These are phyloP conservation scores for Picea mariana DNA, from an alignment of 83 land plant species.

Conservation along the genomic window DNA sequence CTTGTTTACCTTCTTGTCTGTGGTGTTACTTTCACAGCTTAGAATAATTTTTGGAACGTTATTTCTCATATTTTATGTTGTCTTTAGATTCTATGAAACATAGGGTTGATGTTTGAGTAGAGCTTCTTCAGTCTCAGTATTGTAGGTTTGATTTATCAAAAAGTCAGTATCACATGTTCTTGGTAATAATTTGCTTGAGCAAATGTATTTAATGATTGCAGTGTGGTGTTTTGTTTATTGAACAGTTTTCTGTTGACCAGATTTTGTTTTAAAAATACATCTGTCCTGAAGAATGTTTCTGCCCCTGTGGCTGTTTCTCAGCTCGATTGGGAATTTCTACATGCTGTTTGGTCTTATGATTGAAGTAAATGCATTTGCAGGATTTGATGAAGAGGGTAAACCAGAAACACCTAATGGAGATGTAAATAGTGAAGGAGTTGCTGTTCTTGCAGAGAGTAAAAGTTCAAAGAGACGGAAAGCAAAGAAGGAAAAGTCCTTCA, in stretches of 20 bases:
- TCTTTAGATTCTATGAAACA: neutral
- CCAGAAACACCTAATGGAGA: constrained; percentile 37
- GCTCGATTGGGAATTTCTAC: too few species aligned
- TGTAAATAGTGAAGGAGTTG: constrained; percentile 37
- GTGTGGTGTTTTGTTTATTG: neutral
- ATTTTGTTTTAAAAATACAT: too few species aligned
- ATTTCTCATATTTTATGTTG: neutral
- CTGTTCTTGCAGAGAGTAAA: constrained; percentile 59
- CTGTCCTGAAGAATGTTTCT: too few species aligned
- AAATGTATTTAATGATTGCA: neutral
- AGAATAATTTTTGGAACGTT: neutral
- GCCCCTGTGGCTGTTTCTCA: too few species aligned
- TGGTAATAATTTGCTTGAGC: neutral
- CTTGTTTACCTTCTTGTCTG: too few species aligned
- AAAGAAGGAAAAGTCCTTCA: constrained; percentile 87
- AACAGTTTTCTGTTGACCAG: too few species aligned
- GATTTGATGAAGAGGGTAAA: constrained; percentile 37
- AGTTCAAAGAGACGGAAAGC: constrained; percentile 82
- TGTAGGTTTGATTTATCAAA: too few species aligned
- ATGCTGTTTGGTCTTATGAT: neutral
- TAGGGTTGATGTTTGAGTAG: neutral
- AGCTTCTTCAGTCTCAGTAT: neutral
- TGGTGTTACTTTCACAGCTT: neutral
- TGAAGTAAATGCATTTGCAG: constrained; percentile 13
- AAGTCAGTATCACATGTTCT: too few species aligned